Conservation (phyloP, 2,329 filamentous ascomycete species). For the Fusarium domesticum region DNA sequence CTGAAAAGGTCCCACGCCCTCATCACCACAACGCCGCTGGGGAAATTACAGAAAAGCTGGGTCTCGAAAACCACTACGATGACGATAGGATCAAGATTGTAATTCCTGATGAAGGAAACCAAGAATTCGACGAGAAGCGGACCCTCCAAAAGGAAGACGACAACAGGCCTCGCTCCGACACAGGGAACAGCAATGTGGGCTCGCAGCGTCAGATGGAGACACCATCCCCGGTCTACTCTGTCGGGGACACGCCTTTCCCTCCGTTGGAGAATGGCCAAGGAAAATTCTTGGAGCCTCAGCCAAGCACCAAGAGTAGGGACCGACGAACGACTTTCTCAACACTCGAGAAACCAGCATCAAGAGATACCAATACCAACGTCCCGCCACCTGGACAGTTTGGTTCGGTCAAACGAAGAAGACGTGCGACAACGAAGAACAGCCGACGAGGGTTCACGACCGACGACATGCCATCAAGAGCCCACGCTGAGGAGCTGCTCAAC, state of each 20-base stretch:
- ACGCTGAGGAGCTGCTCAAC: constrained; percentile 77
- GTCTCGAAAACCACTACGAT: constrained; percentile 17
- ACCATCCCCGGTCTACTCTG: constrained; percentile 42
- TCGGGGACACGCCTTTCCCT: constrained; percentile 47
- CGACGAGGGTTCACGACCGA: constrained; percentile 65
- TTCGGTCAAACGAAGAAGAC: constrained; percentile 60
- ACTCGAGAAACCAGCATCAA: constrained; percentile 46
- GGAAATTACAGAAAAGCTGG: constrained; percentile 23
- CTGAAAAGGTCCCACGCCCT: constrained; percentile 18
- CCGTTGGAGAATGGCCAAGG: constrained; percentile 40
- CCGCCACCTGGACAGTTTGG: constrained; percentile 37
- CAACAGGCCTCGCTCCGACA: constrained; percentile 13
- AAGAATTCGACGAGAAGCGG: constrained; percentile 42
- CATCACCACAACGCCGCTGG: neutral
- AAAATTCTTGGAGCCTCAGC: constrained; percentile 34
- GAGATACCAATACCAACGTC: constrained; percentile 32
- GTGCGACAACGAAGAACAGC: constrained; percentile 68
- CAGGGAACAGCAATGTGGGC: constrained; percentile 21
- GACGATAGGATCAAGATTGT: constrained; percentile 34
- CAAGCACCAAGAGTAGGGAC: constrained; percentile 41
- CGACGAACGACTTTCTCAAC: constrained; percentile 57
- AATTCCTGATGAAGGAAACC: constrained; percentile 31
- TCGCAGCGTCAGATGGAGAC: constrained; percentile 33
- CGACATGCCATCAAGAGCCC: constrained; percentile 69
- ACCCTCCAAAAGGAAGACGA: constrained; percentile 27